These are phyloP conservation scores for Suillus sp. DNA, from an alignment of 768 basidiomycete genomes.

Conservation along the genomic window DNA sequence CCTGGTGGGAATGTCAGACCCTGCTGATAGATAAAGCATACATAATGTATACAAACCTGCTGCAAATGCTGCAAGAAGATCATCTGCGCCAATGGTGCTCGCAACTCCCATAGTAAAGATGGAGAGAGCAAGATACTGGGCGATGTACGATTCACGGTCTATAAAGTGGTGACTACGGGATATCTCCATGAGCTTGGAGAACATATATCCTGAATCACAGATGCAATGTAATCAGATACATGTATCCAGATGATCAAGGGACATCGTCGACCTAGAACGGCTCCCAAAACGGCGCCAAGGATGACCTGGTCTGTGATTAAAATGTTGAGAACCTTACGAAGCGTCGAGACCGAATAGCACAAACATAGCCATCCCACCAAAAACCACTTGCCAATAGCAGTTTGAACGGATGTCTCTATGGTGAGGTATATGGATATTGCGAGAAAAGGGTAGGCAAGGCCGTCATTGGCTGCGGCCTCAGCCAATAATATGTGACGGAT, in stretches of 20 bases:
- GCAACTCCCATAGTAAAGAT: conserved; percentile 77
- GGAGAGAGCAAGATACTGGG: conserved; percentile 76
- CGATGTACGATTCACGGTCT: conserved; percentile 83
- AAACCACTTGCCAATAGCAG: conserved; percentile 84
- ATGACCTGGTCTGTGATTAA: conserved; percentile 69
- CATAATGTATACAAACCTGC: conserved; percentile 48
- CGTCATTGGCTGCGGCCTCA: conserved; percentile 95
- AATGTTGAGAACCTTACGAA: conserved; percentile 9
- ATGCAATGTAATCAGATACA: neutral
- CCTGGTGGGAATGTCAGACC: conserved; percentile 51
- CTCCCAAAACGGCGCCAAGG: conserved; percentile 75
- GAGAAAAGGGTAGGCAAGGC: conserved; percentile 92
- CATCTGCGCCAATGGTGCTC: conserved; percentile 81
- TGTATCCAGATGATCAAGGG: neutral
- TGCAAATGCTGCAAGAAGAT: conserved; percentile 87
- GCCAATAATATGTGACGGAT: conserved; percentile 82
- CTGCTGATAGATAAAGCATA: neutral
- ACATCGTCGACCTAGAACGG: conserved; percentile 43
- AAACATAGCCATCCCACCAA: conserved; percentile 81
- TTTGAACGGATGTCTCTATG: conserved; percentile 58
- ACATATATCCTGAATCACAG: conserved; percentile 50
- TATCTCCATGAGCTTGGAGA: conserved; percentile 73
- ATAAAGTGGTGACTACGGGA: conserved; percentile 63
- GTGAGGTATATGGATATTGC: conserved; percentile 85
- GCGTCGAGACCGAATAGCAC: conserved; percentile 24